These are phyloP conservation scores for Penicillium manginii DNA, from an alignment of 495 filamentous ascomycete genomes.

Conservation along the genomic window DNA sequence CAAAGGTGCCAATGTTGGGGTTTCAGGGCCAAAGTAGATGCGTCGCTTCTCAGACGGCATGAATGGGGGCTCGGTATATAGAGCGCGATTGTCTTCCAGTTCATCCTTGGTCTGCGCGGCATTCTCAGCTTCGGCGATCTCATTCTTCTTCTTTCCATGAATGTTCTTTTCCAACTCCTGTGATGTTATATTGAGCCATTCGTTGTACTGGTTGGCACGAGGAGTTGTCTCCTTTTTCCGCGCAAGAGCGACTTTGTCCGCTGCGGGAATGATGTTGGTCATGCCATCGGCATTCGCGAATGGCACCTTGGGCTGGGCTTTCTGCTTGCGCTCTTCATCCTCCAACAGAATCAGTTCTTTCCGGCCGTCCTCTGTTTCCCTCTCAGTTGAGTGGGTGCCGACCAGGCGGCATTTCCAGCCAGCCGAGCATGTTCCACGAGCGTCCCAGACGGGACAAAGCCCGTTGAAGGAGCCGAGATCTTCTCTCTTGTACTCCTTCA, in stretches of 20 bases:
- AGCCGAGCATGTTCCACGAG: slow-evolving; percentile 70
- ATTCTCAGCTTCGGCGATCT: slow-evolving; percentile 11
- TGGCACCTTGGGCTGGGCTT: slow-evolving; percentile 35
- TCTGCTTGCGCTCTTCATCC: slow-evolving; percentile 52
- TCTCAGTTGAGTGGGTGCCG: slow-evolving; percentile 76
- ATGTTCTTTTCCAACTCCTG: slow-evolving; percentile 56
- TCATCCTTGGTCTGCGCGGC: slow-evolving; percentile 30
- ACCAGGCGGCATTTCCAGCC: slow-evolving; percentile 96
- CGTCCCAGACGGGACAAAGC: slow-evolving; percentile 79
- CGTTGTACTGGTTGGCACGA: slow-evolving; percentile 73
- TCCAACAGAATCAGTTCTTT: slow-evolving; percentile 77
- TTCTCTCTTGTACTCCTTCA: slow-evolving; percentile 77
- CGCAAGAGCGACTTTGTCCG: slow-evolving; percentile 69
- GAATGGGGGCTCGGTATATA: slow-evolving; percentile 81
- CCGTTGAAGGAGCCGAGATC: slow-evolving; percentile 76
- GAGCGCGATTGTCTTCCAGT: slow-evolving; percentile 71
- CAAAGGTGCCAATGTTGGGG: slow-evolving; percentile 83
- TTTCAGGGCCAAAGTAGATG: slow-evolving; percentile 91
- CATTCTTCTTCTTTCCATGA: slow-evolving; percentile 32
- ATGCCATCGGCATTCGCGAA: slow-evolving; percentile 61
- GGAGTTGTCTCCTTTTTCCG: slow-evolving; percentile 66
- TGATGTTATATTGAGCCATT: slow-evolving; percentile 69
- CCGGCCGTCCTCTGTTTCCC: slow-evolving; percentile 71
- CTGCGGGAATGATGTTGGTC: slow-evolving; percentile 69
- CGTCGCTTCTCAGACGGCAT: slow-evolving; percentile 89